phyloP scores from a whole-genome alignment of 2,329 filamentous ascomycete genomes.

The Ophiostoma perfectum region DNA sequence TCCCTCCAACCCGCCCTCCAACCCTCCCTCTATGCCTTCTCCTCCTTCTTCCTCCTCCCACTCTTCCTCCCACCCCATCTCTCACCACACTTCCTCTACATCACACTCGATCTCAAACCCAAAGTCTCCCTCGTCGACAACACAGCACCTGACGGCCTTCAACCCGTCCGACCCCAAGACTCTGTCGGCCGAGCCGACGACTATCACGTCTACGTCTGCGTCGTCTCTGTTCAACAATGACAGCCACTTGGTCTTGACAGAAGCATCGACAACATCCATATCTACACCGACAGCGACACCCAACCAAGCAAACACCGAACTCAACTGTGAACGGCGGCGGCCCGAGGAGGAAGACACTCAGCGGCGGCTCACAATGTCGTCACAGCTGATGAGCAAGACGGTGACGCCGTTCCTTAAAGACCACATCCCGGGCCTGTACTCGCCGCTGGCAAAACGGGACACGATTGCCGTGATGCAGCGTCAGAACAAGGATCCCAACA shows the following conservation, averaged over 20 bases:
- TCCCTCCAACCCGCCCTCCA: not conserved
- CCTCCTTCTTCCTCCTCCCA: conserved; percentile 14
- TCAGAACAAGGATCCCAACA: conserved; percentile 58
- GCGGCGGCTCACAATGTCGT: conserved; percentile 52
- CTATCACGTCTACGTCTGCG: not conserved
- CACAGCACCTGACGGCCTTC: conserved; percentile 20
- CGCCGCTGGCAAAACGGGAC: conserved; percentile 62
- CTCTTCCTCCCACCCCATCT: conserved; percentile 3
- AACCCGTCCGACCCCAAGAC: conserved; percentile 23
- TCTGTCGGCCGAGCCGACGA: conserved; percentile 18
- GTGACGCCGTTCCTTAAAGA: conserved; percentile 84
- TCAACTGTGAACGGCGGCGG: conserved; percentile 49
- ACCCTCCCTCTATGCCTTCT: not conserved
- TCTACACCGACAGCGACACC: conserved; percentile 7
- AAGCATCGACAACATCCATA: not conserved
- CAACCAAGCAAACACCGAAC: conserved; percentile 28
- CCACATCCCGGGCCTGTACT: conserved; percentile 86
- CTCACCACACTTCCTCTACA: conserved; percentile 7
- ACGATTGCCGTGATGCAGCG: conserved; percentile 37
- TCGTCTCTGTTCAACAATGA: conserved; percentile 10
- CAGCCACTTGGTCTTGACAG: conserved; percentile 16
- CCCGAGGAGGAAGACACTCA: conserved; percentile 46
- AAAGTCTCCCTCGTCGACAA: conserved; percentile 14
- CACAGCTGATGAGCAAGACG: conserved; percentile 67
- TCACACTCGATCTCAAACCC: not conserved